Base-by-base conservation (phyloP, 345 rosid genomes). In the Dipteronia dyeriana region DNA sequence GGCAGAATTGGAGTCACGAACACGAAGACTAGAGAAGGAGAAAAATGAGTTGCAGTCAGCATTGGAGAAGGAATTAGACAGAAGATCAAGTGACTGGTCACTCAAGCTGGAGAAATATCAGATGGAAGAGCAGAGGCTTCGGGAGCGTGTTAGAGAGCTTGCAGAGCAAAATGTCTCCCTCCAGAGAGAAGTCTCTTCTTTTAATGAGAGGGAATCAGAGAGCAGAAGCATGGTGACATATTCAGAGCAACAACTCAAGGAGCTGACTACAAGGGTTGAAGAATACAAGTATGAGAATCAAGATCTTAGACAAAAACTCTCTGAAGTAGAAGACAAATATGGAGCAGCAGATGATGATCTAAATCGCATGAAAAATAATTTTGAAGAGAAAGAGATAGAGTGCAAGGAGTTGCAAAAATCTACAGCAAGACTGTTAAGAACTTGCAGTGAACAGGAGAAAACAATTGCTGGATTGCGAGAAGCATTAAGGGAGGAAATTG, bases 131-230 rank as follows among this genome's bases (percentile, higher is more conserved):
- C 89, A 86, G 81, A 94, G 93, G 86, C 95, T 94, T 66, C 92
- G 97, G 47, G 98, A 94, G 61, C 90, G 98, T 49, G 97, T 94
- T 53, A 84, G 99, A 75, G 98, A 97, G 87, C 92, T 97, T 53
- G 98, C 98, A 20, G 99, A 94, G 86, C 94, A 94, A 54, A 97
- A 97, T 76, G 99, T 97, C 78, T 85, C 97, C 20, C 93, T 97
- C 67, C 99, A 97, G 83, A 90, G 94, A 81, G 93, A 94, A 79
- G 87, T 91, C 31, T 83, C 97, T 73, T 78, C 90, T 70, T 83
- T 90, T 31, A 90, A 82, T 62, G 97, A 92, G 79, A 86, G 83
- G 81, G 97, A 94, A 80, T 73, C 86, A 20, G 97, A 91, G 85
- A 88, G 76, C 85, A 88, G 81, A 84, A 86, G 82, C 81, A 73